phyloP scores from a whole-genome alignment of 2,329 filamentous ascomycete genomes.

The Penicillium sp. region DNA sequence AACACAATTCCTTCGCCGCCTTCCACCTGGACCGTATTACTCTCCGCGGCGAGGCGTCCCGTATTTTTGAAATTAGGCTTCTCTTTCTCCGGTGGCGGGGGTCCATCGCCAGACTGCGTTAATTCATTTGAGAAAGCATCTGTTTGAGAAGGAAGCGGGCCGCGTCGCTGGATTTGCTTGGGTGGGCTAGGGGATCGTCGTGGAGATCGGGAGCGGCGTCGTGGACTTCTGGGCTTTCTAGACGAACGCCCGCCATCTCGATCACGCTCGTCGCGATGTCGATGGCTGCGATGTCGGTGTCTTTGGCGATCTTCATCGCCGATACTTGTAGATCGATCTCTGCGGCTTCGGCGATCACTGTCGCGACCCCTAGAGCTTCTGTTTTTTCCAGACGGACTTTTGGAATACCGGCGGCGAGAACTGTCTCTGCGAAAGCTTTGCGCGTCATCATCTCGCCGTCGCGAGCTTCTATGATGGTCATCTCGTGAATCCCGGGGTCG shows the following conservation, averaged over 20 bases:
- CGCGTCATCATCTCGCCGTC: conserved; percentile 29
- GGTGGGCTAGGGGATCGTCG: conserved; percentile 33
- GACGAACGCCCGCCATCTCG: conserved; percentile 27
- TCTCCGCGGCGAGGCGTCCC: conserved; percentile 82
- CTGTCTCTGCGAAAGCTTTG: conserved; percentile 34
- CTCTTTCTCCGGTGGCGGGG: conserved; percentile 60
- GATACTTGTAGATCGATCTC: conserved; percentile 28
- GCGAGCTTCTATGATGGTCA: conserved; percentile 28
- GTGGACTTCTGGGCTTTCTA: conserved; percentile 26
- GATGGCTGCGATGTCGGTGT: conserved; percentile 33
- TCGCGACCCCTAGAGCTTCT: conserved; percentile 27
- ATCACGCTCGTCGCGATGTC: conserved; percentile 32
- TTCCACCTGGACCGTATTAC: conserved; percentile 71
- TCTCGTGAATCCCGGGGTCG: conserved; percentile 27
- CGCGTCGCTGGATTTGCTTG: conserved; percentile 37
- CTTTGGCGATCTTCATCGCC: conserved; percentile 31
- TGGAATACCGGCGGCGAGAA: conserved; percentile 28
- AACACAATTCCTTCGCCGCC: conserved; percentile 71
- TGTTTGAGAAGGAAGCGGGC: conserved; percentile 51
- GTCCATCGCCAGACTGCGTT: conserved; percentile 26
- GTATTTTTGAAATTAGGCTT: conserved; percentile 85
- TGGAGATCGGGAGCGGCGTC: conserved; percentile 35
- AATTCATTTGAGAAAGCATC: conserved; percentile 48
- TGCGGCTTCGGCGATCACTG: conserved; percentile 27
- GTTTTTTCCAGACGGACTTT: conserved; percentile 30